Evolutionary conservation across 192 early-diverging fungal species (phyloP), one percentile per base, ranked within the genome.

Genomic region (Coemansia umbellata): DNA sequence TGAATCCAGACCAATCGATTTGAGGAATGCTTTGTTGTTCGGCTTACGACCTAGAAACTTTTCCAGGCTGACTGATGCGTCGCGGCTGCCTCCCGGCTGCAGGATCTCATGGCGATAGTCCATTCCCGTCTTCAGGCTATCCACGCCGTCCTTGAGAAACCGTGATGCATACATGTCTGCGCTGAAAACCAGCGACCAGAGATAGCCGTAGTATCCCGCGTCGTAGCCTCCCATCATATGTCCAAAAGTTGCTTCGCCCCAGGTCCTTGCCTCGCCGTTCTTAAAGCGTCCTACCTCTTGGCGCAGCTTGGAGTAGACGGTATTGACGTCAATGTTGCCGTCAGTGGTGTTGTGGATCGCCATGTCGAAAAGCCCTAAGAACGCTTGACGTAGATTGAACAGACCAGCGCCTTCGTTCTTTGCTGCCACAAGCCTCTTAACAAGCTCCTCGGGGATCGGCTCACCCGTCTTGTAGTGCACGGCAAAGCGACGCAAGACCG

Each of bases 41-140:
- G 91, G 91, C 60, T 91, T 86, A 23, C 91, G 82, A 21, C 89
- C 89, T 45, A 94, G 69, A 78, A 94, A 94, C 33, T 66, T 66
- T 40, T 72, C 77, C 47, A 92, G 59, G 17, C 87, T 63, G 44
- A 85, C 86, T 56, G 83, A 84, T 3, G 82, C 85, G 69, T 94
- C 90, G 6, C 66, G 69, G 53, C 80, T 81, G 42, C 87, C 53
- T 19, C 61, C 61, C 28, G 61, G 61, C 14, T 28, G 48, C 22
- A 63, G 61, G 28, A 63, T 63, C 33, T 50, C 47, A 31, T 33
- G 37, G 47, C 61, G 61, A 26, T 63, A 63, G 39, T 64, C 62
- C 37, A 64, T 39, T 9, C 53, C 62, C 2, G 54, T 51, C 40
- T 50, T 30, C 19, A 39, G 15, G 19, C 51, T 64, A 8, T 81